Evolutionary conservation across 306 rosid genomes (phyloP).

Genomic region (Phaseolus lunatus): DNA sequence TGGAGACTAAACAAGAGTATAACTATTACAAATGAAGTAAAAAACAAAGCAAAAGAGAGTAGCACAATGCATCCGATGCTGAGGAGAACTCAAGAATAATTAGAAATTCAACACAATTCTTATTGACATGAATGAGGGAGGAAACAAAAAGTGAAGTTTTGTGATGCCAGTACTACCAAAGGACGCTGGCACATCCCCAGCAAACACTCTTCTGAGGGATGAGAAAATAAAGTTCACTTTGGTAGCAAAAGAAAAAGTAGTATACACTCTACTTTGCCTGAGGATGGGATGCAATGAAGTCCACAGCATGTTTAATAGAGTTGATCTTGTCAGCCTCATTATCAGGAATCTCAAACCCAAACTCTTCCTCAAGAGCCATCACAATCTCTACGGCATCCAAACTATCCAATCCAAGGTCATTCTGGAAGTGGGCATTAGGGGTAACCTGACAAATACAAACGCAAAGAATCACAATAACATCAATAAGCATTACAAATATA

Average conservation of each 20-base stretch:
- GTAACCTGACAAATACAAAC: conserved; percentile 66
- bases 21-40: neutral
- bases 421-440: conserved; percentile 82
- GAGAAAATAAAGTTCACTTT: conserved; percentile 42
- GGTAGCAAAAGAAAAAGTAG: conserved; percentile 41
- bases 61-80: neutral
- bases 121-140: conserved; percentile 47
- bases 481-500: neutral
- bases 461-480: neutral
- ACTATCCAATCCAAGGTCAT: conserved; percentile 95
- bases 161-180: conserved; percentile 43
- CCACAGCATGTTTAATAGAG: conserved; percentile 79
- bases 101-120: conserved; percentile 38
- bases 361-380: conserved; percentile 99
- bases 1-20: conserved; percentile 10
- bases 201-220: conserved; percentile 38
- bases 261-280: conserved; percentile 81
- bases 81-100: conserved; percentile 1
- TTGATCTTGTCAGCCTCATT: conserved; percentile 95
- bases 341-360: conserved; percentile 96
- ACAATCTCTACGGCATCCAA: conserved; percentile 95
- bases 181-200: conserved; percentile 52
- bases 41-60: neutral
- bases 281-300: conserved; percentile 96
- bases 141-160: conserved; percentile 24